phyloP scores from a whole-genome alignment of 163 green algal genomes.

The Scenedesmus sp. region DNA sequence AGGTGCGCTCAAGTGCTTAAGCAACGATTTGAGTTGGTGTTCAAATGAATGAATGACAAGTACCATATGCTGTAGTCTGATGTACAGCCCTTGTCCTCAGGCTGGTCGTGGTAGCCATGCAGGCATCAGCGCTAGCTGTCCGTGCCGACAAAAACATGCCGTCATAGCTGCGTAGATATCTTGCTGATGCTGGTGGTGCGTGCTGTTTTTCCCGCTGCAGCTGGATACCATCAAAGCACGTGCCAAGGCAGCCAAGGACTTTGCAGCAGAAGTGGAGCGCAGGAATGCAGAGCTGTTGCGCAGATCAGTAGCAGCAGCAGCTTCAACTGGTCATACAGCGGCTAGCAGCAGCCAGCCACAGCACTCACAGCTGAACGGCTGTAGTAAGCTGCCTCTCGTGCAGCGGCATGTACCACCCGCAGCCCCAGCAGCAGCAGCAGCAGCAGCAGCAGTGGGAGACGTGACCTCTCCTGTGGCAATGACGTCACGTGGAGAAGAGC shows the following conservation, averaged over 20 bases:
- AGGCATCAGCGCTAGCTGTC: no score
- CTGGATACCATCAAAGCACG: slow-evolving; percentile 30
- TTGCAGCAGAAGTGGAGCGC: neutral
- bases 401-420: slow-evolving; percentile 17
- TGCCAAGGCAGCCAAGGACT: slow-evolving; percentile 2
- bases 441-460: neutral
- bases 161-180: no score
- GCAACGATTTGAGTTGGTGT: no score
- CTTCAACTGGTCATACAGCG: neutral
- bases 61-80: no score
- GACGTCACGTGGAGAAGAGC: neutral
- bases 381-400: neutral
- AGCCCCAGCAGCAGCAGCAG: neutral
- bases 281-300: slow-evolving; percentile 17
- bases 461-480: neutral
- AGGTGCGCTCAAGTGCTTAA: neutral
- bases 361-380: neutral
- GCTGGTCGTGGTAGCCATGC: no score
- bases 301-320: neutral
- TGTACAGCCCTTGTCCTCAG: no score
- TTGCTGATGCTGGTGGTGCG: neutral
- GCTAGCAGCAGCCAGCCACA: neutral
- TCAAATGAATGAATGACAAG: no score
- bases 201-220: neutral
- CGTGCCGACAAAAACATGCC: no score